Conservation (phyloP, 352 stramenopile genomes). For the Pythium dissimile region DNA sequence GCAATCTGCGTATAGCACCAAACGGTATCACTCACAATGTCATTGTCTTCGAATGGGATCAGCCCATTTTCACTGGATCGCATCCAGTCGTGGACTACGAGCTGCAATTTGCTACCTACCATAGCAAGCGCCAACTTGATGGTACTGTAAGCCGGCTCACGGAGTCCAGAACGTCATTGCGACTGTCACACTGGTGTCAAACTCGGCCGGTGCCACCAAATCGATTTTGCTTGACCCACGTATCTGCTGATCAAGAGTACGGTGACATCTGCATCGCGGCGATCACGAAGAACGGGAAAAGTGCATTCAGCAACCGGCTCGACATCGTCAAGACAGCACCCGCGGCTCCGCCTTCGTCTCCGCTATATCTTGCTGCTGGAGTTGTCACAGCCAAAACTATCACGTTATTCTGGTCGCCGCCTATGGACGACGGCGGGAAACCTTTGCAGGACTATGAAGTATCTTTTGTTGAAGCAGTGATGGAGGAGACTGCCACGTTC, state of each 20-base stretch:
- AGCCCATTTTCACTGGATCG: slow-evolving; percentile 70
- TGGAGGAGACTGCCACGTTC: slow-evolving; percentile 39
- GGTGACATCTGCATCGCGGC: slow-evolving; percentile 38
- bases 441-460: slow-evolving; percentile 68
- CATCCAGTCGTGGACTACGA: slow-evolving; percentile 67
- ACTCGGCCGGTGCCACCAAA: slow-evolving; percentile 42
- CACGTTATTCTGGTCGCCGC: slow-evolving; percentile 57
- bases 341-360: slow-evolving; percentile 32
- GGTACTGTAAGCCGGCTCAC: neutral
- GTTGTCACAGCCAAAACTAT: slow-evolving; percentile 60
- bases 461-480: slow-evolving; percentile 52
- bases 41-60: slow-evolving; percentile 51
- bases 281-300: slow-evolving; percentile 58
- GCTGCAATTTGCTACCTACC: slow-evolving; percentile 34
- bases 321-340: slow-evolving; percentile 29
- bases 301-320: slow-evolving; percentile 41
- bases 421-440: slow-evolving; percentile 52
- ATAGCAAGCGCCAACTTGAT: slow-evolving; percentile 10
- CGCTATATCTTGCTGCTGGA: slow-evolving; percentile 45
- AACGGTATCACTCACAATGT: slow-evolving; percentile 37
- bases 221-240: slow-evolving; percentile 30
- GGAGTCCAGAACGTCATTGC: slow-evolving; percentile 23
- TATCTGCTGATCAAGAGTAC: slow-evolving; percentile 51
- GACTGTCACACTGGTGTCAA: slow-evolving; percentile 56
- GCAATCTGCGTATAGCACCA: slow-evolving; percentile 40